Percentiles rank a stretch among this genome's conserved stretches.
Evolutionary conservation across 1,284 basidiomycete species (phyloP).

Genomic region (Pisolithus thermaeus): DNA sequence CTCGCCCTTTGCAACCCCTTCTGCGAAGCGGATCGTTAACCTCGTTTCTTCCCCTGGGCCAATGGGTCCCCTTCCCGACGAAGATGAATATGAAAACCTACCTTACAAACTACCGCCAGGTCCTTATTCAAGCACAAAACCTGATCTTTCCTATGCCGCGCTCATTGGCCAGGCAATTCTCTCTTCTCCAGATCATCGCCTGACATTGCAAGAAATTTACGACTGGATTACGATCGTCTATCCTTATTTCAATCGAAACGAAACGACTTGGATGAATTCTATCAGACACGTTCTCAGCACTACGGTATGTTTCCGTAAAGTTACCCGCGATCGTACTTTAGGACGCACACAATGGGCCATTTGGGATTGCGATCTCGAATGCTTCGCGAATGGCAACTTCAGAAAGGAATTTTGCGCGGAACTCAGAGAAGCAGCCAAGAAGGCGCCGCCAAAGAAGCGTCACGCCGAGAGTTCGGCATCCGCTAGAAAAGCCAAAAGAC

Average conservation of each 20-base stretch:
- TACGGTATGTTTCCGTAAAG: conserved; percentile 73
- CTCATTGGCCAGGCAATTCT: conserved; percentile 94
- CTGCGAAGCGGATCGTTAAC: conserved; percentile 49
- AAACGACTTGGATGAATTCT: conserved; percentile 95
- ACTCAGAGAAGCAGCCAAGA: conserved; percentile 41
- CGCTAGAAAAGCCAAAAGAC: conserved; percentile 42
- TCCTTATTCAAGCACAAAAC: conserved; percentile 75
- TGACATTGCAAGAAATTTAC: conserved; percentile 94
- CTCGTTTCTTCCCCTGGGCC: conserved; percentile 77
- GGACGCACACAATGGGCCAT: conserved; percentile 76
- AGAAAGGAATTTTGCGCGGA: conserved; percentile 65
- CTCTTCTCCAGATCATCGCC: conserved; percentile 75
- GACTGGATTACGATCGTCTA: conserved; percentile 92
- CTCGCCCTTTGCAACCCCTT: conserved; percentile 49
- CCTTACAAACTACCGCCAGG: conserved; percentile 76
- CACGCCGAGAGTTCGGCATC: conserved; percentile 33
- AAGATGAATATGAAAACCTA: conserved; percentile 55
- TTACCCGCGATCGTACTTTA: conserved; percentile 56
- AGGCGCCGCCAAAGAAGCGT: conserved; percentile 31
- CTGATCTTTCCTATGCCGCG: conserved; percentile 86
- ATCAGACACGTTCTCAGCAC: conserved; percentile 84
- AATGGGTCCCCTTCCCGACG: conserved; percentile 53
- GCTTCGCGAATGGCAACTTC: conserved; percentile 66
- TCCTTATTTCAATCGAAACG: conserved; percentile 88
- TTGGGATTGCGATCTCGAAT: conserved; percentile 64